These are phyloP conservation scores for Raffaelea ambrosiae DNA, from an alignment of 2,329 filamentous ascomycete genomes.

Conservation along the genomic window DNA sequence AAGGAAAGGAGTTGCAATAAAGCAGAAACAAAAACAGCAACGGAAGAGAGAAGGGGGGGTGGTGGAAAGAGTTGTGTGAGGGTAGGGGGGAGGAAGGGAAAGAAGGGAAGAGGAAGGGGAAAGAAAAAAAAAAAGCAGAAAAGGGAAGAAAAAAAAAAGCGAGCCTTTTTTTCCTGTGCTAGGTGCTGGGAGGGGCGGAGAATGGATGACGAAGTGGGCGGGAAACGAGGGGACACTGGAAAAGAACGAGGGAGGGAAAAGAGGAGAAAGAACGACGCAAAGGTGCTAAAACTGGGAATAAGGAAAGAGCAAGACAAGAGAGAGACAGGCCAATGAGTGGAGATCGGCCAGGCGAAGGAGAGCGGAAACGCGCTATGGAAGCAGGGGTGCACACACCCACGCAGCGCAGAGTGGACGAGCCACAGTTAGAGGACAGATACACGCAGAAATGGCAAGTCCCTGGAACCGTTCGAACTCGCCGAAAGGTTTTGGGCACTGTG, in stretches of 20 bases:
- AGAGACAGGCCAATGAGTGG: background rate
- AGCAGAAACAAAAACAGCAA: slow-evolving; percentile 3
- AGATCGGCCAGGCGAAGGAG: background rate
- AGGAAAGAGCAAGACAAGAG: background rate
- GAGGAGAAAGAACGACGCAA: background rate
- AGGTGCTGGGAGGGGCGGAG: slow-evolving; percentile 3
- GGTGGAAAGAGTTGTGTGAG: background rate
- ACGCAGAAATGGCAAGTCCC: background rate
- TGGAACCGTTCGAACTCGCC: background rate
- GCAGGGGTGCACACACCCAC: background rate
- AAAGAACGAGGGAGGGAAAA: background rate
- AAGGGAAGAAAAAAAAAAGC: slow-evolving; percentile 3
- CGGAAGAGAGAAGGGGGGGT: background rate
- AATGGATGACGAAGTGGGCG: slow-evolving; percentile 2
- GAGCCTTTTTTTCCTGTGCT: slow-evolving; percentile 1
- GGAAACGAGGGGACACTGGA: background rate
- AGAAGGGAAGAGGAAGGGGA: background rate
- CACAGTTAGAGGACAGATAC: background rate
- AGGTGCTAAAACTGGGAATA: slow-evolving; percentile 1
- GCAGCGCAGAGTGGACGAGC: too few species aligned
- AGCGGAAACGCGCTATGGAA: background rate
- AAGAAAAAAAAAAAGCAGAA: background rate
- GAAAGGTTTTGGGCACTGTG: background rate
- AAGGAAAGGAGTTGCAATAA: slow-evolving; percentile 4
- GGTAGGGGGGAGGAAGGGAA: background rate